phyloP scores from a whole-genome alignment of 1,284 basidiomycete species.

The Somion occarium region DNA sequence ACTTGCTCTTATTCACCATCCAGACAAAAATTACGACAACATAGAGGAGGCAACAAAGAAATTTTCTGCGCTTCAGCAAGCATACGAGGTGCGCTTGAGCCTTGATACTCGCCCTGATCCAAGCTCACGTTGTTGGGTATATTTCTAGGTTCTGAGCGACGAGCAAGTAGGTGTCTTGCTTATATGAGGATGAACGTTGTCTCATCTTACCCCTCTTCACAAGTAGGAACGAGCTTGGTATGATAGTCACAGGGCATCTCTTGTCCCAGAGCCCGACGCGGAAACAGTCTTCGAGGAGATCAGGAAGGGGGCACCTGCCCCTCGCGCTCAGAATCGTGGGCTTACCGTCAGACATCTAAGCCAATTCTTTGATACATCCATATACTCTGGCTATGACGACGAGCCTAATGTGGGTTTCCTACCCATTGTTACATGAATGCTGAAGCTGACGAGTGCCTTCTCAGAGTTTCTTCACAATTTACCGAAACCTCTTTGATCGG shows the following conservation, averaged over 20 bases:
- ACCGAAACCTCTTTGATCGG: constrained; percentile 83
- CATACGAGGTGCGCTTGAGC: constrained; percentile 72
- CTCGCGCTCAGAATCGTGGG: constrained; percentile 74
- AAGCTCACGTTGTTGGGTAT: constrained; percentile 7
- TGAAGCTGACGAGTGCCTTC: neutral
- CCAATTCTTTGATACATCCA: constrained; percentile 78
- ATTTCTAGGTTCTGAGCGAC: constrained; percentile 74
- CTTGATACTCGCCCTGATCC: neutral
- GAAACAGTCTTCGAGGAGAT: constrained; percentile 84
- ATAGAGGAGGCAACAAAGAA: constrained; percentile 83
- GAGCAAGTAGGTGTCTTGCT: constrained; percentile 83
- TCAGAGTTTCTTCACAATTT: constrained; percentile 90
- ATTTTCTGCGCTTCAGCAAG: constrained; percentile 89
- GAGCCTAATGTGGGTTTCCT: constrained; percentile 57
- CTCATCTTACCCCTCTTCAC: constrained; percentile 14
- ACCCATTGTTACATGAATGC: neutral
- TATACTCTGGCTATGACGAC: constrained; percentile 74
- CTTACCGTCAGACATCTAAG: constrained; percentile 79
- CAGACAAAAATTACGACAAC: constrained; percentile 84
- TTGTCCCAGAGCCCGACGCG: constrained; percentile 79
- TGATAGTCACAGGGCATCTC: constrained; percentile 89
- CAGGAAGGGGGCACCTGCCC: constrained; percentile 61
- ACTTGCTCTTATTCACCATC: constrained; percentile 83
- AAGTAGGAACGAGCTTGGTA: constrained; percentile 97
- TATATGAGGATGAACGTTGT: neutral